Evolutionary conservation across 2,329 filamentous ascomycete genomes (phyloP), one percentile per base, ranked within the genome.

Genomic region (Aureobasidium leucospermi): DNA sequence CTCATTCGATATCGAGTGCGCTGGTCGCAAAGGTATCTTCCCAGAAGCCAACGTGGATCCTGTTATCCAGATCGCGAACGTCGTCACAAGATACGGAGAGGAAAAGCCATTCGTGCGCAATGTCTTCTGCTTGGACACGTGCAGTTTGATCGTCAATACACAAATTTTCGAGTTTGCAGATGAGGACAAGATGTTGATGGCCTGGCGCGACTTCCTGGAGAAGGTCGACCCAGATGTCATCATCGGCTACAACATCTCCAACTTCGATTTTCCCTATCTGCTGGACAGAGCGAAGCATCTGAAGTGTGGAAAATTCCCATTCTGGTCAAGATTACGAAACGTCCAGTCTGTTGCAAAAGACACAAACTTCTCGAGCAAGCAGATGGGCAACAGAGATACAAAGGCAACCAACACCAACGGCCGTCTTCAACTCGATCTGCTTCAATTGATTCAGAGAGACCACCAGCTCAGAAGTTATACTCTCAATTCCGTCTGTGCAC

Each of bases 1-100:
- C 47, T 97, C 94, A 4, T 97, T 99, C 69, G 94, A 99, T 83
- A 99, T 99, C 67, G 94, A 99, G 74, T 99, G 94, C 73, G 94
- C 94, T 66, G 94, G 94, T 55, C 88, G 95, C 66, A 97, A 99
- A 75, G 94, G 94, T 65, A 88, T 99, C 69, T 99, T 99, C 69
- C 94, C 95, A 0, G 94, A 99, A 73, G 86, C 95, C 9, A 85
- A 93, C 62, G 77, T 90, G 19, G 94, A 99, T 68, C 91, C 93
- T 0, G 92, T 99, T 65, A 99, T 99, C 65, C 94, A 99, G 72
- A 99, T 99, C 64, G 94, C 94, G 60, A 97, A 96, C 68, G 85
- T 97, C 6, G 93, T 99, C 16, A 97, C 92, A 34, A 82, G 86
- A 68, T 96, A 96, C 64, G 94, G 94, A 80, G 94, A 99, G 66